Percentiles rank a stretch among this genome's conserved stretches.
phyloP scores from a whole-genome alignment of 1,284 basidiomycete genomes.

The Cryptococcus amylolentus region DNA sequence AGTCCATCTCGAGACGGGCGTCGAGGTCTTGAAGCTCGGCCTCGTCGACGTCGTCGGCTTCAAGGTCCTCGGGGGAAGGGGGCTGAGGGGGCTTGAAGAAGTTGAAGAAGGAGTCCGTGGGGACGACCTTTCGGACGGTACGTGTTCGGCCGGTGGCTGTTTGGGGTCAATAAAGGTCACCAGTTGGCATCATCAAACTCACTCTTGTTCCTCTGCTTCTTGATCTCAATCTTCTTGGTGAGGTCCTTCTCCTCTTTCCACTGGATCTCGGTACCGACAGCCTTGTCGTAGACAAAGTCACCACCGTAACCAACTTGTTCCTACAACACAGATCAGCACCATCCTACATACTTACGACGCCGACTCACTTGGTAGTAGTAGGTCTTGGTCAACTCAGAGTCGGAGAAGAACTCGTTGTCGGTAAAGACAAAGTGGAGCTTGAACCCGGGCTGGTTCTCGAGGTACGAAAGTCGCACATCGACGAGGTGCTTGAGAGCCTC shows the following conservation, averaged over 20 bases:
- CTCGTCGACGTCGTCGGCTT: slow-evolving; percentile 74
- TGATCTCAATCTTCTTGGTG: slow-evolving; percentile 96
- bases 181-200: too few relatives aligned
- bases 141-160: slow-evolving; percentile 94
- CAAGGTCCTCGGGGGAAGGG: slow-evolving; percentile 64
- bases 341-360: background rate
- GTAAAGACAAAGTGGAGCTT: slow-evolving; percentile 80
- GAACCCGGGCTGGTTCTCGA: slow-evolving; percentile 76
- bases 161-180: too few relatives aligned
- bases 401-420: slow-evolving; percentile 83
- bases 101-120: slow-evolving; percentile 93
- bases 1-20: slow-evolving; percentile 91
- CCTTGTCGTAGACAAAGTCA: slow-evolving; percentile 92
- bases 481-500: slow-evolving; percentile 63
- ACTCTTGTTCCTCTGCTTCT: slow-evolving; percentile 99
- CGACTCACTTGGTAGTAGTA: slow-evolving; percentile 77
- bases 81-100: slow-evolving; percentile 88
- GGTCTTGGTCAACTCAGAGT: slow-evolving; percentile 81
- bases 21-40: slow-evolving; percentile 86
- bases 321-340: slow-evolving; percentile 20
- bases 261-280: slow-evolving; percentile 82
- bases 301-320: slow-evolving; percentile 88
- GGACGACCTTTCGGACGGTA: slow-evolving; percentile 80
- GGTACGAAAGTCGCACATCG: slow-evolving; percentile 67
- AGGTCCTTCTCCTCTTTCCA: slow-evolving; percentile 99